phyloP scores from a whole-genome alignment of 1,284 basidiomycete species.

The Mycosarcoma mackinlayi region DNA sequence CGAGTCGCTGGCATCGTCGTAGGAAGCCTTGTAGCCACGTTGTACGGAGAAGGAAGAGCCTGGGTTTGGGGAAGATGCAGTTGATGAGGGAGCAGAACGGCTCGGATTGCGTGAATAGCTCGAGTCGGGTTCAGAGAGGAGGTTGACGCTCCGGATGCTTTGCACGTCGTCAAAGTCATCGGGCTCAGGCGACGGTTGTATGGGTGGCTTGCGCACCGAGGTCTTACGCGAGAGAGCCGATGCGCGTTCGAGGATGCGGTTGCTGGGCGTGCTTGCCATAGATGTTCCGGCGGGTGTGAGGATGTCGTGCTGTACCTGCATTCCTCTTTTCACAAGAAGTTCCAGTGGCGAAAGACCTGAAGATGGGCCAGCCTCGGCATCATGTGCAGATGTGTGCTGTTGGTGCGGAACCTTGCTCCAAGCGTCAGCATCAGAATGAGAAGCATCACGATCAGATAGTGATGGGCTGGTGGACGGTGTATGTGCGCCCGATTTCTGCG shows the following conservation, averaged over 20 bases:
- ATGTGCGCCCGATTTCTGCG: conserved; percentile 4
- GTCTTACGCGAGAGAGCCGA: conserved; percentile 43
- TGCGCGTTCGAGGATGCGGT: conserved; percentile 43
- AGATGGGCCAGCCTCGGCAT: conserved; percentile 2
- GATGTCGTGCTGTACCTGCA: conserved; percentile 47
- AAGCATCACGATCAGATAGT: conserved; percentile 27
- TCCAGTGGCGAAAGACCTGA: conserved; percentile 40
- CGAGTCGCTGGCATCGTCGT: conserved; percentile 18
- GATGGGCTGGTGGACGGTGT: conserved; percentile 40
- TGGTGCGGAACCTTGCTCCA: conserved; percentile 22
- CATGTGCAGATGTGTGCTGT: conserved; percentile 6
- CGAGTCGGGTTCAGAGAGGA: conserved; percentile 29
- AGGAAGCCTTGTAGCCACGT: conserved; percentile 36
- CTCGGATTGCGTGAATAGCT: conserved; percentile 21
- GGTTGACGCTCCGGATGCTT: conserved; percentile 49
- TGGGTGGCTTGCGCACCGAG: conserved; percentile 33
- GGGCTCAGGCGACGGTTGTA: conserved; percentile 45
- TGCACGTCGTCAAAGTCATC: conserved; percentile 44
- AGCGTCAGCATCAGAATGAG: conserved; percentile 2
- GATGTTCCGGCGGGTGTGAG: conserved; percentile 6
- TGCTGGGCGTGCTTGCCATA: neutral
- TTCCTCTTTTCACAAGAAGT: conserved; percentile 44
- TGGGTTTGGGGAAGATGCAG: conserved; percentile 7
- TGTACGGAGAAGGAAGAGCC: conserved; percentile 29
- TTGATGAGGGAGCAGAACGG: conserved; percentile 4